These are phyloP conservation scores for Zygoascus bituminiphila DNA, from an alignment of 805 yeast genomes.

Conservation along the genomic window DNA sequence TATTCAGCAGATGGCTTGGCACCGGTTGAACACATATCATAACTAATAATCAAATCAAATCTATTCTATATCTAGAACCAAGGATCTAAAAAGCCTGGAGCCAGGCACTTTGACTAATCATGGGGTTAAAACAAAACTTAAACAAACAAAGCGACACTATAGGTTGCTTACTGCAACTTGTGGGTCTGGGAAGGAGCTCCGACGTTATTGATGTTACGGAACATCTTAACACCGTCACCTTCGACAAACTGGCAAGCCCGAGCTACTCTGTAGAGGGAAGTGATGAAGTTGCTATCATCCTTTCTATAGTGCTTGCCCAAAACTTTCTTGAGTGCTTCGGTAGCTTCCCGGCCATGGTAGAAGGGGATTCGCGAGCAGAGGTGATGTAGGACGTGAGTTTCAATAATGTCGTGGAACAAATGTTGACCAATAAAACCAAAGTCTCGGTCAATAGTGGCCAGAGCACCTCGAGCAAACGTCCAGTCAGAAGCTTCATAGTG, in stretches of 20 bases:
- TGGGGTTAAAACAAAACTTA: conserved; percentile 3
- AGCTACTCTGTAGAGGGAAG: conserved; percentile 47
- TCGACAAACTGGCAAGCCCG: conserved; percentile 68
- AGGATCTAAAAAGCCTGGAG: neutral
- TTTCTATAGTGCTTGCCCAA: conserved; percentile 75
- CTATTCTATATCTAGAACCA: neutral
- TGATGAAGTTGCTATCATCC: conserved; percentile 64
- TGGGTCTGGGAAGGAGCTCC: conserved; percentile 32
- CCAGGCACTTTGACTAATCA: too few species aligned
- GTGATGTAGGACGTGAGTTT: conserved; percentile 85
- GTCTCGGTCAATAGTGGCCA: conserved; percentile 79
- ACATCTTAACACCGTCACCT: conserved; percentile 65
- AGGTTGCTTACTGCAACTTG: conserved; percentile 3
- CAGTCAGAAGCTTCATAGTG: conserved; percentile 70
- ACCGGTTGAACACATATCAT: too few species aligned
- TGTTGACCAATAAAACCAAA: conserved; percentile 72
- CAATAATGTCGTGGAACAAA: conserved; percentile 82
- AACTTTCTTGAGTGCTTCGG: conserved; percentile 69
- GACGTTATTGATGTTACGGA: conserved; percentile 57
- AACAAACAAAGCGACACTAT: conserved; percentile 1
- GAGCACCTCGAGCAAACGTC: conserved; percentile 79
- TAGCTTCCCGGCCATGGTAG: conserved; percentile 67
- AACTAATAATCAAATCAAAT: neutral
- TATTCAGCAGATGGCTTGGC: too few species aligned
- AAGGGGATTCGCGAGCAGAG: conserved; percentile 78